Evolutionary conservation across 352 stramenopile species (phyloP).

Genomic region (Phytopythium aichiense): DNA sequence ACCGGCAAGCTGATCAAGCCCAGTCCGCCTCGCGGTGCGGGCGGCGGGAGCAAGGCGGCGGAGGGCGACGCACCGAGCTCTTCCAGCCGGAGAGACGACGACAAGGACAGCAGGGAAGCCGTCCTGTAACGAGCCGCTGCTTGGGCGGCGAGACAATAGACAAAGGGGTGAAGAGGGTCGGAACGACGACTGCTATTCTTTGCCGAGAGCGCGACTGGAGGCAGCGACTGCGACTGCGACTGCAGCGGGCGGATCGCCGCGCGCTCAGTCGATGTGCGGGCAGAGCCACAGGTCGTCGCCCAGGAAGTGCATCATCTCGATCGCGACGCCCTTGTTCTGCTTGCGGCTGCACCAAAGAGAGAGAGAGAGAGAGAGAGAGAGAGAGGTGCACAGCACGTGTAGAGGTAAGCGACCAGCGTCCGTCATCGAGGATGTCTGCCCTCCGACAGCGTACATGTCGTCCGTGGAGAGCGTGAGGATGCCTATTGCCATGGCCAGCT

Average conservation of each 20-base stretch:
- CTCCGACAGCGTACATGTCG: slow-evolving; percentile 79
- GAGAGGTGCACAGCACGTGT: too few relatives aligned
- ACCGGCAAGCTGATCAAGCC: neutral
- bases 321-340: slow-evolving; percentile 96
- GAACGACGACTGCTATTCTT: slow-evolving; percentile 1
- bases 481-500: slow-evolving; percentile 95
- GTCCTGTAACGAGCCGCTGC: neutral
- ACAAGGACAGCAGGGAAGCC: neutral
- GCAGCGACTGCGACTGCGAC: neutral
- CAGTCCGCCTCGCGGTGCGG: neutral
- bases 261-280: slow-evolving; percentile 65
- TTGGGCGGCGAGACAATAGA: neutral
- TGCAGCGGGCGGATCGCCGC: neutral
- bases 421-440: slow-evolving; percentile 13
- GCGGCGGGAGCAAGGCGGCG: neutral
- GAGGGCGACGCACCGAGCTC: neutral
- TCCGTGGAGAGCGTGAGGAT: slow-evolving; percentile 95
- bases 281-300: slow-evolving; percentile 95
- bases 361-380: slow-evolving; percentile 7
- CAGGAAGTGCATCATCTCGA: slow-evolving; percentile 96
- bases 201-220: neutral
- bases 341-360: slow-evolving; percentile 47
- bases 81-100: neutral
- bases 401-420: slow-evolving; percentile 3
- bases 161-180: neutral